Evolutionary conservation across 495 filamentous ascomycete genomes (phyloP).

Genomic region (Aspergillus taichungensis): DNA sequence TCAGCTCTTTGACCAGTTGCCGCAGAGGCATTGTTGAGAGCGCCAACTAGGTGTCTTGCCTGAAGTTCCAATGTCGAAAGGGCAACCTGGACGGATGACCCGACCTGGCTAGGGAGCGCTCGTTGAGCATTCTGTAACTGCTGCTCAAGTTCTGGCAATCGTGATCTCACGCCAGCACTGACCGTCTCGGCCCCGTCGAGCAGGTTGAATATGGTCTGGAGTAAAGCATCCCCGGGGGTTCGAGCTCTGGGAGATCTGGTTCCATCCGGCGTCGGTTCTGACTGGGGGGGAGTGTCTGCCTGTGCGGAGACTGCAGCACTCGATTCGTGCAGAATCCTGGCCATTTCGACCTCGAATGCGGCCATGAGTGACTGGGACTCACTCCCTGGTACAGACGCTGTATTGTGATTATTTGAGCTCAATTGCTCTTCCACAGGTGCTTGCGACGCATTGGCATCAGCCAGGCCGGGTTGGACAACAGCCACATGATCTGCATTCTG

Average conservation of each 20-base stretch:
- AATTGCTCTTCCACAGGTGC: conserved; percentile 1
- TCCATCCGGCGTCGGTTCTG: conserved; percentile 7
- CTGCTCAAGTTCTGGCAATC: conserved; percentile 31
- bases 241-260: conserved; percentile 10
- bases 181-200: conserved; percentile 27
- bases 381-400: conserved; percentile 2
- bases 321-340: conserved; percentile 28
- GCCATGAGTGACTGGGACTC: conserved; percentile 33
- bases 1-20: conserved; percentile 29
- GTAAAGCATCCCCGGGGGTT: conserved; percentile 22
- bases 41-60: conserved; percentile 26
- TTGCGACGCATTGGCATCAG: neutral
- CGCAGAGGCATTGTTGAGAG: conserved; percentile 34
- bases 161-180: conserved; percentile 27
- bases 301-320: conserved; percentile 11
- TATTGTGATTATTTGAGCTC: neutral
- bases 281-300: conserved; percentile 7
- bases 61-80: conserved; percentile 36
- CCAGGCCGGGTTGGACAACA: neutral
- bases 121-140: conserved; percentile 32
- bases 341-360: conserved; percentile 45
- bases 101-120: conserved; percentile 33
- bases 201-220: conserved; percentile 25
- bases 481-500: neutral
- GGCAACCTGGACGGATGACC: conserved; percentile 28